Evolutionary conservation across 2,329 filamentous ascomycete genomes (phyloP).

Genomic region (Colletotrichum tofieldiae): DNA sequence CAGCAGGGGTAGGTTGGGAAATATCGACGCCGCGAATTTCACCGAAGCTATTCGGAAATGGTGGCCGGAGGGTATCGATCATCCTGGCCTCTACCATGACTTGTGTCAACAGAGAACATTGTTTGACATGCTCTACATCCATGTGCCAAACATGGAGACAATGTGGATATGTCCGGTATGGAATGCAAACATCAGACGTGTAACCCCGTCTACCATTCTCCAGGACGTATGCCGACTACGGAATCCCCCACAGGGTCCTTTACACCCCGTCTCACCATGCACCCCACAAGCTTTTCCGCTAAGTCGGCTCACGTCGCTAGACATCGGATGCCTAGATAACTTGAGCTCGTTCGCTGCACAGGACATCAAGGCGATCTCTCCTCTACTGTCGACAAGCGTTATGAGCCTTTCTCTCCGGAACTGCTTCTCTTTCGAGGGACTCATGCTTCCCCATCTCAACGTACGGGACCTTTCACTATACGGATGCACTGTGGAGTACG

Average conservation of each 20-base stretch:
- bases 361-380: rapidly evolving
- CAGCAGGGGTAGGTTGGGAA: rapidly evolving
- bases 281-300: not conserved
- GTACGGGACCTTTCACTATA: not conserved
- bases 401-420: not conserved
- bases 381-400: not conserved
- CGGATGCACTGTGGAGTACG: not conserved
- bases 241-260: rapidly evolving
- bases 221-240: too few relatives aligned
- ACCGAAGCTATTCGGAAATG: not conserved
- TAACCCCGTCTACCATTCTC: not conserved
- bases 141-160: not conserved
- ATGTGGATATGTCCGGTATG: not conserved
- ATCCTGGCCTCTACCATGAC: not conserved
- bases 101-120: not conserved
- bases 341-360: rapidly evolving
- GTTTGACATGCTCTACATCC: not conserved
- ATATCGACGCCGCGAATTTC: not conserved
- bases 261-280: not conserved
- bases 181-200: rapidly evolving
- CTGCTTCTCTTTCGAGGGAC: rapidly evolving
- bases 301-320: not conserved
- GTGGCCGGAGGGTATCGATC: not conserved
- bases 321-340: not conserved
- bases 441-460: not conserved